Evolutionary conservation across 768 basidiomycete genomes (phyloP), one percentile per base, ranked within the genome.

Genomic region (Scleroderma citrinum): DNA sequence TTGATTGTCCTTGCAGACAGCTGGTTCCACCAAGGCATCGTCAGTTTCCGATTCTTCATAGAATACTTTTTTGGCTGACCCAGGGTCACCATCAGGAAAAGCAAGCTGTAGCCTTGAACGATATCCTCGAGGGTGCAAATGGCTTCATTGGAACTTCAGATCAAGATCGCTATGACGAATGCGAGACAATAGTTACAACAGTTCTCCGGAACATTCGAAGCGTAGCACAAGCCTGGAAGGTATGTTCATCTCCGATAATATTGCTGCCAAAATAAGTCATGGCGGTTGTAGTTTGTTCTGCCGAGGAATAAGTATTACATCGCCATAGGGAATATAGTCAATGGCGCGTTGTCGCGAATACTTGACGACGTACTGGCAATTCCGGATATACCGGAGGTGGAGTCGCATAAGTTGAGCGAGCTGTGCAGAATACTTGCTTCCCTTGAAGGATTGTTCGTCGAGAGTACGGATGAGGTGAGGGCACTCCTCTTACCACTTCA

Each of bases 341-440:
- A 94, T 44, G 74, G 78, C 6, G 80, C 80, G 6, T 71, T 95
- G 21, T 74, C 74, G 6, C 74, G 80, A 17, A 76, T 95, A 19
- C 72, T 92, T 13, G 74, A 75, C 32, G 85, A 90, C 58, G 74
- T 96, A 17, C 71, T 94, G 31, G 79, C 79, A 1, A 70, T 96
- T 39, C 74, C 78, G 5, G 94, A 97, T 64, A 96, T 97, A 52
- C 83, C 93, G 0, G 92, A 88, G 56, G 71, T 82, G 8, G 94
- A 96, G 58, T 94, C 92, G 2, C 84, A 87, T 56, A 75, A 81
- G 44, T 68, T 96, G 39, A 84, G 84, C 57, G 90, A 93, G 61
- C 74, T 95, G 2, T 90, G 91, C 65, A 76, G 81, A 43, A 83
- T 91, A 26, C 64, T 96, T 45, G 79, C 83, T 49, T 78, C 86